A percentile compares a stretch with the other conserved stretches of the same genome.
Conservation (phyloP, 208 protist species). For the Paratrypanosoma confusum region DNA sequence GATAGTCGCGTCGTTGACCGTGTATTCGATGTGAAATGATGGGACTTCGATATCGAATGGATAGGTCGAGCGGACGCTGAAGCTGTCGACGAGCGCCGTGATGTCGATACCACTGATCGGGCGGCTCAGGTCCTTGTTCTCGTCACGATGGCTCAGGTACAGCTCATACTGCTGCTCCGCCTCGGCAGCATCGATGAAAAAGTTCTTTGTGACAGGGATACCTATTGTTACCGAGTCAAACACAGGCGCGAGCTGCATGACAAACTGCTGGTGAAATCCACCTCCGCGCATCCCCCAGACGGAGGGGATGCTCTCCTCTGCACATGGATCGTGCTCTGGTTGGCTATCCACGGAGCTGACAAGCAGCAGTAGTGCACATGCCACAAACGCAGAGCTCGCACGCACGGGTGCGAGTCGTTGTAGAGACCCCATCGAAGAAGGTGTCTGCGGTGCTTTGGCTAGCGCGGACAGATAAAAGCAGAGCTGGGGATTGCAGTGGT, state of each 20-base stretch:
- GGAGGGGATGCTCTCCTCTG: background rate
- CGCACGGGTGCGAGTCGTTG: too few species aligned
- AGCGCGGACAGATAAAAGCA: too few species aligned
- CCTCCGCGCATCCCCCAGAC: constrained; percentile 35
- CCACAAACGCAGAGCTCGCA: too few species aligned
- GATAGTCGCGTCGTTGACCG: constrained; percentile 26
- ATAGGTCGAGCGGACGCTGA: constrained; percentile 25
- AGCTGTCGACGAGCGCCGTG: constrained; percentile 15
- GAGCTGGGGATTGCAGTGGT: too few species aligned
- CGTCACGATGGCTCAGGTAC: background rate
- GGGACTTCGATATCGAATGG: constrained; percentile 78
- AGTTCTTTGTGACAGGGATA: constrained; percentile 35
- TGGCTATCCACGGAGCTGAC: too few species aligned
- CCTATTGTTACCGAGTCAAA: constrained; percentile 14
- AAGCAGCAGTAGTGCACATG: too few species aligned
- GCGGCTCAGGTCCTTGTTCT: background rate
- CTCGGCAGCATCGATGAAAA: constrained; percentile 70
- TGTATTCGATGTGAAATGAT: constrained; percentile 51
- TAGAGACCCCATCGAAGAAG: too few species aligned
- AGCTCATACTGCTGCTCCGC: constrained; percentile 46
- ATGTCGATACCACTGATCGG: constrained; percentile 13
- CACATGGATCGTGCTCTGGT: too few species aligned
- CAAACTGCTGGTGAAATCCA: constrained; percentile 73
- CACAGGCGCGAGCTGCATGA: constrained; percentile 33
- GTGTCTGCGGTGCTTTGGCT: too few species aligned